These are phyloP conservation scores for Geotrichum bryndzae DNA, from an alignment of 1,139 yeast genomes.

Conservation along the genomic window DNA sequence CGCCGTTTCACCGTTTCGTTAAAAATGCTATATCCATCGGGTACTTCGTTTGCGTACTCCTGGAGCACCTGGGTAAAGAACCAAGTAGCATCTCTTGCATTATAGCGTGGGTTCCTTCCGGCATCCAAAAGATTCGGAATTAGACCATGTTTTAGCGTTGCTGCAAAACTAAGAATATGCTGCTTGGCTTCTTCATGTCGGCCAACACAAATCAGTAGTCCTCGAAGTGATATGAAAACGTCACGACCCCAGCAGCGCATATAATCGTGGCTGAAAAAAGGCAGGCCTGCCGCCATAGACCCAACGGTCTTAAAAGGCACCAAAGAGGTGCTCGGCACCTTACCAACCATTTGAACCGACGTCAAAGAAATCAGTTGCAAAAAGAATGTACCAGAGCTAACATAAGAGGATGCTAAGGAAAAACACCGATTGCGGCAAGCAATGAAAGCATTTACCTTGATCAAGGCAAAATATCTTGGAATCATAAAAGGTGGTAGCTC, in stretches of 20 bases:
- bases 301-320: constrained; percentile 56
- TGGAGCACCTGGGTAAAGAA: constrained; percentile 83
- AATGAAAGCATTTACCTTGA: constrained; percentile 73
- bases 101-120: constrained; percentile 88
- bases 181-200: constrained; percentile 70
- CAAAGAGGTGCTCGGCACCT: constrained; percentile 67
- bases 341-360: constrained; percentile 83
- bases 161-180: constrained; percentile 83
- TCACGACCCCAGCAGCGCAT: constrained; percentile 99
- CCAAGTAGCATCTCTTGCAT: constrained; percentile 98
- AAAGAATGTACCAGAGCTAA: constrained; percentile 62
- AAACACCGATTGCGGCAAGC: constrained; percentile 69
- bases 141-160: constrained; percentile 88
- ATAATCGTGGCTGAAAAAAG: constrained; percentile 83
- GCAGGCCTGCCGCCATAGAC: constrained; percentile 91
- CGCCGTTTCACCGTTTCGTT: constrained; percentile 71
- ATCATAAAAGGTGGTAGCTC: constrained; percentile 69
- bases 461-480: constrained; percentile 81
- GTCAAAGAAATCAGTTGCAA: constrained; percentile 75
- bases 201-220: constrained; percentile 70
- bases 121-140: constrained; percentile 91
- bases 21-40: constrained; percentile 61
- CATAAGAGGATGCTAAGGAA: constrained; percentile 46
- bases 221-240: constrained; percentile 81
- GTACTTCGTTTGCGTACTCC: constrained; percentile 65